Evolutionary conservation across 495 filamentous ascomycete species (phyloP), one percentile per base, ranked within the genome.

Genomic region (Tuber brumale): DNA sequence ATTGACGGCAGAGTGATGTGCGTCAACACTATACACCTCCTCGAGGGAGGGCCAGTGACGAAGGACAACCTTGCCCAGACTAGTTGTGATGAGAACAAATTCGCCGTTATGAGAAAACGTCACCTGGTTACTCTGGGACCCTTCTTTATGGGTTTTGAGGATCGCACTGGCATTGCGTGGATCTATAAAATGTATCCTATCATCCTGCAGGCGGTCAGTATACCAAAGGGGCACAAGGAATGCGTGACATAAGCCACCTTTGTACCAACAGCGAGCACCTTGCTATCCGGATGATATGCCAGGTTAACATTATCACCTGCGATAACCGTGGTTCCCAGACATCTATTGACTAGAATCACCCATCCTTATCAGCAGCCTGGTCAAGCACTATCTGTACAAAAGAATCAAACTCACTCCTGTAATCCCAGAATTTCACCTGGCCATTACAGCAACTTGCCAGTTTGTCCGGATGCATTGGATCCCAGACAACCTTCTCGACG

Each of bases 401-500:
- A 66, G 27, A 35, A 35, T 2, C 57, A 41, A 19, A 81, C 80
- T 81, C 37, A 81, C 80, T 81, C 43, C 82, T 77, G 45, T 83
- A 83, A 83, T 99, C 96, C 95, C 95, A 99, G 78, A 99, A 90
- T 76, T 92, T 90, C 76, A 97, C 92, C 23, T 91, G 91, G 1
- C 94, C 94, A 84, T 98, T 95, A 18, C 86, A 88, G 77, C 93
- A 90, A 80, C 93, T 97, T 61, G 92, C 94, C 7, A 99, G 85
- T 84, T 97, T 94, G 9, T 92, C 91, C 78, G 97, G 94, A 79
- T 92, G 93, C 9, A 89, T 88, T 3, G 95, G 95, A 80, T 97
- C 94, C 86, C 96, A 99, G 7, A 92, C 89, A 3, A 97, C 91
- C 76, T 93, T 92, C 84, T 97, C 95, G 27, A 97, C 91, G 12